Percentiles rank a stretch among this genome's conserved stretches.
Evolutionary conservation across 257 asterid genomes (phyloP).

Genomic region (Nicotiana attenuata): DNA sequence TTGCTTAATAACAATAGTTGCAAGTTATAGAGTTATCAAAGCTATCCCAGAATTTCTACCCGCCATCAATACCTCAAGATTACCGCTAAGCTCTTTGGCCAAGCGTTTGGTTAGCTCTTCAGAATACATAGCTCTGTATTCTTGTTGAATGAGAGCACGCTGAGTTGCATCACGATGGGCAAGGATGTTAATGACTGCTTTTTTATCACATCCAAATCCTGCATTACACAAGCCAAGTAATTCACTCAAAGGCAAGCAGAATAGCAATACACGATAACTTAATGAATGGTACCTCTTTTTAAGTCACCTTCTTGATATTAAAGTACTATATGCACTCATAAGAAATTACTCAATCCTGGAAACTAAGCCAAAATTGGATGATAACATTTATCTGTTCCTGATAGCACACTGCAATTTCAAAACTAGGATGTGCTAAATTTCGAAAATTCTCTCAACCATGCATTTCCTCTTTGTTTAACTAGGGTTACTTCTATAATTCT

Average conservation of each 20-base stretch:
- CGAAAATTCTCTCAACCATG: not conserved
- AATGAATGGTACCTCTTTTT: not conserved
- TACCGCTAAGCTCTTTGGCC: constrained; percentile 76
- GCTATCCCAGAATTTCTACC: not conserved
- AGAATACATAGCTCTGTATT: constrained; percentile 62
- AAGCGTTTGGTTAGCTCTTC: constrained; percentile 75
- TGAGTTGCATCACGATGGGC: constrained; percentile 84
- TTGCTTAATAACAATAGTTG: not conserved
- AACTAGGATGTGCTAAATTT: not conserved
- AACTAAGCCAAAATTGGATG: not conserved
- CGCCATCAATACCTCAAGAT: constrained; percentile 50
- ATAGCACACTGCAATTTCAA: not conserved
- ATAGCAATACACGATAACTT: not conserved
- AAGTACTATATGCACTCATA: not conserved
- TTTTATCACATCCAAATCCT: constrained; percentile 95
- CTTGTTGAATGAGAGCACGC: constrained; percentile 78
- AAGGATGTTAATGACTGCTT: constrained; percentile 68
- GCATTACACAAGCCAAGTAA: not conserved
- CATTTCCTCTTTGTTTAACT: not conserved
- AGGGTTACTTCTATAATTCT: not conserved
- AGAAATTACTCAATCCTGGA: not conserved
- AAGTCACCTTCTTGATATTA: not conserved
- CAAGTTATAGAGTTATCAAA: not conserved
- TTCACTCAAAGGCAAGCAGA: not conserved
- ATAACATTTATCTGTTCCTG: not conserved